Conservation (phyloP, 1,139 yeast species). For the Geotrichum reessii region DNA sequence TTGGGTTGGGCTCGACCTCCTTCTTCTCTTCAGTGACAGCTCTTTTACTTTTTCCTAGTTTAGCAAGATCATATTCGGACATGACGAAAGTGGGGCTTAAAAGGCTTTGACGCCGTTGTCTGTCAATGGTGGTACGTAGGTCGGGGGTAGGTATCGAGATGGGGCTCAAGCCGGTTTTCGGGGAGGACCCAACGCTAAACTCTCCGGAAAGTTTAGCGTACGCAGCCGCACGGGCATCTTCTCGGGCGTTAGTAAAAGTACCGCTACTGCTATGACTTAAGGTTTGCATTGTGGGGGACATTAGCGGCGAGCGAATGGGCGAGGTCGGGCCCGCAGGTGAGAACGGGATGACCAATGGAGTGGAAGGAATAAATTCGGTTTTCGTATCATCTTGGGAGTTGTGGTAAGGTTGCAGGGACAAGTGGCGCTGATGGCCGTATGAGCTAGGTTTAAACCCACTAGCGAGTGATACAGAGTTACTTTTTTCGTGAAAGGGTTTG, state of each 20-base stretch:
- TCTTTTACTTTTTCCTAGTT: constrained; percentile 1
- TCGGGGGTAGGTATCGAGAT: background rate
- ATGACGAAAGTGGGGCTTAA: constrained; percentile 11
- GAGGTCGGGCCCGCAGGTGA: background rate
- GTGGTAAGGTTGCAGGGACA: constrained; percentile 18
- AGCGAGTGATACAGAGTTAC: constrained; percentile 2
- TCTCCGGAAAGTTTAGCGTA: constrained; percentile 7
- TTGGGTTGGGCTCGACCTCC: background rate
- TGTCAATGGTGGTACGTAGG: background rate
- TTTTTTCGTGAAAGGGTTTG: constrained; percentile 1
- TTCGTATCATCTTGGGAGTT: constrained; percentile 10
- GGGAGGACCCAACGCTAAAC: background rate
- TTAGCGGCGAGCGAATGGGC: background rate
- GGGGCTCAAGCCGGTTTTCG: background rate
- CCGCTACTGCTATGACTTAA: background rate
- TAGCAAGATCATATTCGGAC: constrained; percentile 6
- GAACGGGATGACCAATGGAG: background rate
- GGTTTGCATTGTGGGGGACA: background rate
- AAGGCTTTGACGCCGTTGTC: constrained; percentile 8
- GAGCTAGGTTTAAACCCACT: background rate
- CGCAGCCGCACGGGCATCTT: constrained; percentile 6
- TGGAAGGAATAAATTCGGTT: background rate
- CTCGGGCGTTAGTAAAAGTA: background rate
- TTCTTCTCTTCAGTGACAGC: background rate
- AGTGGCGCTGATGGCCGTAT: constrained; percentile 12